Evolutionary conservation across 148 eudicot genomes (phyloP).

Genomic region (Camellia lanceoleosa): DNA sequence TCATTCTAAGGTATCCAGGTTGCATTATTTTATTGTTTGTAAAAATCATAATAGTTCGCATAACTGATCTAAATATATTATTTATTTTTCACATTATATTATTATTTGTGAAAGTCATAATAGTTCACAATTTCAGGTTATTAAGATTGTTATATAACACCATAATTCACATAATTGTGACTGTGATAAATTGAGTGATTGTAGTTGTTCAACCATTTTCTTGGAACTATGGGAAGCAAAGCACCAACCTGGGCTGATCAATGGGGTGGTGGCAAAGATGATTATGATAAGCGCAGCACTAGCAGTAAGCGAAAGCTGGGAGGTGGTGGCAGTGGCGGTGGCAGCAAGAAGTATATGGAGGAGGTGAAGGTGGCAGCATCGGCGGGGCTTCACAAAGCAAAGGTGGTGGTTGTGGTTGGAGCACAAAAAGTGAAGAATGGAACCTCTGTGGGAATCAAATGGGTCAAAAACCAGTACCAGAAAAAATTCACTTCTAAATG

Average conservation of each 20-base stretch:
- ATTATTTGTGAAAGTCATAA: too few relatives aligned
- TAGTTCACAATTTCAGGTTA: too few relatives aligned
- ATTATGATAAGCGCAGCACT: background rate
- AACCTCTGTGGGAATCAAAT: constrained; percentile 21
- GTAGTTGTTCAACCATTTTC: background rate
- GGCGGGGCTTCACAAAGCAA: constrained; percentile 17
- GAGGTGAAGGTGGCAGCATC: constrained; percentile 20
- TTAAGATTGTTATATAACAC: background rate
- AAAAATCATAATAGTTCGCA: too few relatives aligned
- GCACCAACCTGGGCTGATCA: constrained; percentile 22
- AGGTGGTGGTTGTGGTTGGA: constrained; percentile 17
- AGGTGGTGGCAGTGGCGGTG: background rate
- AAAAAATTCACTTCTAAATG: constrained; percentile 10
- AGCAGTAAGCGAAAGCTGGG: background rate
- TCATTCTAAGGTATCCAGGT: too few relatives aligned
- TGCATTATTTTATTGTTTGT: too few relatives aligned
- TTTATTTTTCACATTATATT: too few relatives aligned
- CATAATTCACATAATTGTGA: background rate
- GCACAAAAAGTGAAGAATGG: constrained; percentile 24
- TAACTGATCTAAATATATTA: too few relatives aligned
- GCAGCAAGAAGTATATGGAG: constrained; percentile 17
- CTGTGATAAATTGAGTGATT: background rate
- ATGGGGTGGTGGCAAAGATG: constrained; percentile 6
- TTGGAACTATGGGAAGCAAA: constrained; percentile 13
- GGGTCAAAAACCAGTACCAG: constrained; percentile 26